Evolutionary conservation across 495 filamentous ascomycete genomes (phyloP), one percentile per base, ranked within the genome.

Genomic region (Penicillium pancosmium): DNA sequence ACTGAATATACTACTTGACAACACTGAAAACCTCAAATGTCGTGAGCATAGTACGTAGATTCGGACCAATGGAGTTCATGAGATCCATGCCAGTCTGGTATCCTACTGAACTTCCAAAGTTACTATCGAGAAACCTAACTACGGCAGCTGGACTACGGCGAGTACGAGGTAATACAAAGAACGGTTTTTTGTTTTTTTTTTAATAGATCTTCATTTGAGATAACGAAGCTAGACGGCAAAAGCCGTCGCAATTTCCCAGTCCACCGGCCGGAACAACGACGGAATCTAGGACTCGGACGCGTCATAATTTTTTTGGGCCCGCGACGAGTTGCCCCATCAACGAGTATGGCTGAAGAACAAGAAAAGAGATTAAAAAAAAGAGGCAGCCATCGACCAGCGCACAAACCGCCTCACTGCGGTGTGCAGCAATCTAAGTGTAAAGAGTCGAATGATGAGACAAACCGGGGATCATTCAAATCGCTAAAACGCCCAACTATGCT

Each of bases 381-480:
- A 73, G 69, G 75, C 70, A 75, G 73, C 69, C 68, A 75, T 74
- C 82, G 84, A 86, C 84, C 84, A 83, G 86, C 84, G 84, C 82
- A 84, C 78, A 80, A 77, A 76, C 75, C 74, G 75, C 77, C 76
- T 73, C 77, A 68, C 68, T 74, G 74, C 73, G 66, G 66, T 65
- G 71, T 76, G 80, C 78, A 75, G 77, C 78, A 80, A 78, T 82
- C 80, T 82, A 82, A 75, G 68, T 73, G 71, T 75, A 65, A 74
- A 62, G 54, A 57, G 60, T 57, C 40, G 56, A 47, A 63, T 60
- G 57, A 55, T 61, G 51, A 68, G 52, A 56, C 57, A 64, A 71
- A 65, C 69, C 62, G 63, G 58, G 61, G 54, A 68, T 69, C 64
- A 61, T 63, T 65, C 72, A 59, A 75, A 69, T 78, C 76, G 76